Evolutionary conservation across 202 grass and related monocot species (phyloP).

Genomic region (Musa balbisiana): DNA sequence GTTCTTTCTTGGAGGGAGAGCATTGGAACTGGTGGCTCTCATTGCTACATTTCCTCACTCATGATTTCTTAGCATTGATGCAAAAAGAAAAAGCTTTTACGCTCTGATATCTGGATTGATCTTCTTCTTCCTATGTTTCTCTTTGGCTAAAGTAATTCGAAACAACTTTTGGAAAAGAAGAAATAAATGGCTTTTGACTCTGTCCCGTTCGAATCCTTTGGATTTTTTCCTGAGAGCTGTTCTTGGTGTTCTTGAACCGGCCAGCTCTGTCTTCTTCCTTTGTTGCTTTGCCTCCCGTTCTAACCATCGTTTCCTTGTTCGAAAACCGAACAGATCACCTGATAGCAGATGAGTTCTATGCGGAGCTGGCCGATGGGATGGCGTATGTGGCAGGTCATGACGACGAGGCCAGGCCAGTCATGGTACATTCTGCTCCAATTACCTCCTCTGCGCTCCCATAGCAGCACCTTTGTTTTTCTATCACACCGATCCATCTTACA

Average conservation of each 20-base stretch:
- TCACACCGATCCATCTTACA: constrained; percentile 5
- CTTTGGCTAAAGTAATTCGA: too few relatives aligned
- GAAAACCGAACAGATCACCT: constrained; percentile 46
- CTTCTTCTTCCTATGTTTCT: too few relatives aligned
- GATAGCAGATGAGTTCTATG: constrained; percentile 89
- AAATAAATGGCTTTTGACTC: too few relatives aligned
- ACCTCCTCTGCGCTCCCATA: too few relatives aligned
- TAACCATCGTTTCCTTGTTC: not conserved
- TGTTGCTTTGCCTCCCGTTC: not conserved
- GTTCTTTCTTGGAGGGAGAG: constrained; percentile 86
- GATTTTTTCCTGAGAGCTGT: too few relatives aligned
- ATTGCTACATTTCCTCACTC: not conserved
- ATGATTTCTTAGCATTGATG: not conserved
- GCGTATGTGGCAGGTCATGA: constrained; percentile 90
- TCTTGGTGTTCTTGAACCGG: too few relatives aligned
- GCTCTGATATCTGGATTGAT: too few relatives aligned
- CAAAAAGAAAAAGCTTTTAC: not conserved
- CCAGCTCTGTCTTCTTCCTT: too few relatives aligned
- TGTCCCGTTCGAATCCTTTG: too few relatives aligned
- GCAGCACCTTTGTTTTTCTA: not conserved
- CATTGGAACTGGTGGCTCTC: constrained; percentile 57
- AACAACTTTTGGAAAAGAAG: too few relatives aligned
- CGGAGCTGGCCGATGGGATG: constrained; percentile 65
- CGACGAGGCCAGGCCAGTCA: constrained; percentile 77
- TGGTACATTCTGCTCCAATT: constrained; percentile 34